These are phyloP conservation scores for Mycena rebaudengoi DNA, from an alignment of 768 basidiomycete species.

Conservation along the genomic window DNA sequence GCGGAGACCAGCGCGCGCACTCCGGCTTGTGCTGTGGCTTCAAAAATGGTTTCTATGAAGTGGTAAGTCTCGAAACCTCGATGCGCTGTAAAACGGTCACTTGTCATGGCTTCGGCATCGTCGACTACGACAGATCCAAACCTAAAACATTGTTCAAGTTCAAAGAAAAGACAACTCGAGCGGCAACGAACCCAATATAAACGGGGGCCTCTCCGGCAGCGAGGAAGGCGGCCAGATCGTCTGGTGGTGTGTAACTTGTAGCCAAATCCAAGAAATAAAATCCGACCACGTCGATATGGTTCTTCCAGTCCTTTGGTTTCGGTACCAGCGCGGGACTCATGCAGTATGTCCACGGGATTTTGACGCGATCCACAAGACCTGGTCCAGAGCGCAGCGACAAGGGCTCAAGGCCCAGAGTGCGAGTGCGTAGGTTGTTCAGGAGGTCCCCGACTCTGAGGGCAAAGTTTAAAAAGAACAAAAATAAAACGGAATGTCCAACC, in stretches of 20 bases:
- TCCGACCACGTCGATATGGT: slow-evolving; percentile 69
- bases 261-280: slow-evolving; percentile 70
- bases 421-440: slow-evolving; percentile 63
- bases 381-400: slow-evolving; percentile 60
- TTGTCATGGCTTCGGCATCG: slow-evolving; percentile 59
- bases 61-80: not conserved
- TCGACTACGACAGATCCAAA: slow-evolving; percentile 71
- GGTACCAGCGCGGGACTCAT: slow-evolving; percentile 67
- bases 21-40: slow-evolving; percentile 61
- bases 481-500: slow-evolving; percentile 42
- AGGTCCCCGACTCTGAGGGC: slow-evolving; percentile 61
- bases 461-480: not conserved
- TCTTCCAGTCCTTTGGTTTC: slow-evolving; percentile 70
- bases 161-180: not conserved
- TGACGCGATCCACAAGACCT: slow-evolving; percentile 58
- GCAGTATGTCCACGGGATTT: slow-evolving; percentile 71
- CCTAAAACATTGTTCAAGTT: slow-evolving; percentile 34
- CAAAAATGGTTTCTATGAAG: slow-evolving; percentile 60
- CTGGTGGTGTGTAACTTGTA: slow-evolving; percentile 54
- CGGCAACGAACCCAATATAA: slow-evolving; percentile 66
- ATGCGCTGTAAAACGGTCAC: slow-evolving; percentile 36
- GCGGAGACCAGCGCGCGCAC: slow-evolving; percentile 70
- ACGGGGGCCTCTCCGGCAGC: slow-evolving; percentile 59
- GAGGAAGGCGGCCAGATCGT: slow-evolving; percentile 59
- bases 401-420: slow-evolving; percentile 56